A percentile compares a stretch with the other conserved stretches of the same genome.
These are phyloP conservation scores for Fusarium robinianum DNA, from an alignment of 2,329 filamentous ascomycete species.

Conservation along the genomic window DNA sequence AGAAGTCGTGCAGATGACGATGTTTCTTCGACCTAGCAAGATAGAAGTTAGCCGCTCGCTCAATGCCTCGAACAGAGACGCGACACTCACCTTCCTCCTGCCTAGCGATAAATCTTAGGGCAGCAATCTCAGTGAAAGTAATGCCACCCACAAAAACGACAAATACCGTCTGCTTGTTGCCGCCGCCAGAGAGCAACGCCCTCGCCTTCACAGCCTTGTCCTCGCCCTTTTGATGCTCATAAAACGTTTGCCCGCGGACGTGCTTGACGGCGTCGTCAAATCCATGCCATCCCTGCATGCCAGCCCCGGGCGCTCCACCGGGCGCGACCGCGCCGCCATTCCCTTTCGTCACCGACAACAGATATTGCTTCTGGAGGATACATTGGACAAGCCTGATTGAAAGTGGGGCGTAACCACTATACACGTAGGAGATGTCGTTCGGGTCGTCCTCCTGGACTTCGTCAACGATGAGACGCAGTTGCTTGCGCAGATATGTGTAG, in stretches of 20 bases:
- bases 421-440: conserved; percentile 95
- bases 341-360: conserved; percentile 72
- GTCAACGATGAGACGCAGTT: conserved; percentile 87
- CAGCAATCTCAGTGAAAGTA: conserved; percentile 94
- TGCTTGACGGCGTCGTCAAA: conserved; percentile 93
- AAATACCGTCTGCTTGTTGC: conserved; percentile 81
- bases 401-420: conserved; percentile 93
- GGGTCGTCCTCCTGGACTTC: conserved; percentile 95
- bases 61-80: too few relatives aligned
- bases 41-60: conserved; percentile 25
- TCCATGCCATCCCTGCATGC: conserved; percentile 83
- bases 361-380: conserved; percentile 85
- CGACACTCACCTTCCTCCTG: conserved; percentile 73
- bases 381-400: conserved; percentile 91
- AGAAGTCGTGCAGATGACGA: conserved; percentile 91
- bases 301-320: conserved; percentile 51
- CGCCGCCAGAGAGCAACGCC: conserved; percentile 78
- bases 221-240: conserved; percentile 88
- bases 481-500: conserved; percentile 85
- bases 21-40: conserved; percentile 69
- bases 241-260: conserved; percentile 85
- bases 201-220: conserved; percentile 90
- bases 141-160: conserved; percentile 98
- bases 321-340: conserved; percentile 46
- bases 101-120: conserved; percentile 84